These are phyloP conservation scores for Aspergillus ochraceoroseus DNA, from an alignment of 2,329 filamentous ascomycete species.

Conservation along the genomic window DNA sequence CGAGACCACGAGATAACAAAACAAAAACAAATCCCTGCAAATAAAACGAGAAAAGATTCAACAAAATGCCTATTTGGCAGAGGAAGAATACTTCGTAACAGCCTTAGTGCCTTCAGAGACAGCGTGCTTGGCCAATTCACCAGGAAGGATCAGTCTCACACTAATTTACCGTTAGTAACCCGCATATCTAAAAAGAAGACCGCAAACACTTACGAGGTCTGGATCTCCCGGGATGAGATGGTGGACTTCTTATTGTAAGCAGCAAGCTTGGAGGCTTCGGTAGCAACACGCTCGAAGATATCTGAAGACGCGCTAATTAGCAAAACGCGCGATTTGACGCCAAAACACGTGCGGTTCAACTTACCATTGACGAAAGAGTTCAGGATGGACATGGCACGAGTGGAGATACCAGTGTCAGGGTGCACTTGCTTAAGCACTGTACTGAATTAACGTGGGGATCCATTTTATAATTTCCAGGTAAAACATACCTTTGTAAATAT, in stretches of 20 bases:
- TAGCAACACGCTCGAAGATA: constrained; percentile 98
- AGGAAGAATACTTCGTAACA: constrained; percentile 99
- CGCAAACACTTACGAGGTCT: constrained; percentile 67
- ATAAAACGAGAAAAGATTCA: constrained; percentile 59
- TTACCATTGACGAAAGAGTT: constrained; percentile 99
- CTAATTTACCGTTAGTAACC: constrained; percentile 44
- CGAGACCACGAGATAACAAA: constrained; percentile 41
- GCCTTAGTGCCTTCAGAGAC: constrained; percentile 99
- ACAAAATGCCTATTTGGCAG: constrained; percentile 78
- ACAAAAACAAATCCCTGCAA: constrained; percentile 43
- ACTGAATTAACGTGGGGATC: constrained; percentile 14
- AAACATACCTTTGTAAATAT: constrained; percentile 97
- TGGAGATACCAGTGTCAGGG: constrained; percentile 99
- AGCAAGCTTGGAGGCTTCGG: constrained; percentile 96
- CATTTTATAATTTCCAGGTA: constrained; percentile 27
- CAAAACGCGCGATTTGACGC: background rate
- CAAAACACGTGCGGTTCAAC: constrained; percentile 30
- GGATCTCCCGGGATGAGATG: constrained; percentile 98
- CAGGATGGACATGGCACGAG: constrained; percentile 98
- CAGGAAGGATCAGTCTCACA: constrained; percentile 93
- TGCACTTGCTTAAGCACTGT: constrained; percentile 99
- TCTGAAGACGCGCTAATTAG: constrained; percentile 51
- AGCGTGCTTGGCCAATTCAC: constrained; percentile 98
- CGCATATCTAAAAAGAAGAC: background rate
- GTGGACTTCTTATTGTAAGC: constrained; percentile 99